Evolutionary conservation across 768 basidiomycete species (phyloP).

Genomic region (Hericium erinaceus): DNA sequence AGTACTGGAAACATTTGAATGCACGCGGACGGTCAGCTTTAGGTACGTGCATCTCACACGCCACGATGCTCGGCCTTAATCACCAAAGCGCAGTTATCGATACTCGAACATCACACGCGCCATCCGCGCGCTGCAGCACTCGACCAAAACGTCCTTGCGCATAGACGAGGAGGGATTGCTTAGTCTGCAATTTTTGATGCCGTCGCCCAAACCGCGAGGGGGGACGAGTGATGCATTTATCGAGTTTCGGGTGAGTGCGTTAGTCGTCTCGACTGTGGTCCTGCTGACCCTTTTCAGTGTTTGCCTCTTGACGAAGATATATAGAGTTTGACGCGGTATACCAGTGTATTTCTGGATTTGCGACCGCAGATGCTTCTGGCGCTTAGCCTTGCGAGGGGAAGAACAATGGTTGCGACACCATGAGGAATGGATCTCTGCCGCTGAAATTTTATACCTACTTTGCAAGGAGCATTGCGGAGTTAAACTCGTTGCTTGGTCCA

Average conservation of each 20-base stretch:
- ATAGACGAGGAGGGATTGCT: slow-evolving; percentile 78
- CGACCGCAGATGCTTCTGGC: too few species aligned
- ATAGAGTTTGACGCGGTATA: background rate
- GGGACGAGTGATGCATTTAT: slow-evolving; percentile 60
- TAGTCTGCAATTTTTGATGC: slow-evolving; percentile 87
- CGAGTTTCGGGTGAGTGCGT: slow-evolving; percentile 69
- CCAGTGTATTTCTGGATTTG: too few species aligned
- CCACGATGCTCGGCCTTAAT: background rate
- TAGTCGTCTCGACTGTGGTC: background rate
- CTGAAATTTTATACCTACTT: too few species aligned
- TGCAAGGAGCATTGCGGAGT: too few species aligned
- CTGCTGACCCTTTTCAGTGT: slow-evolving; percentile 11
- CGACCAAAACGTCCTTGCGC: slow-evolving; percentile 81
- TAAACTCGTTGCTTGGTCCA: too few species aligned
- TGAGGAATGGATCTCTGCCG: too few species aligned
- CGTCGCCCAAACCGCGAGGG: slow-evolving; percentile 29
- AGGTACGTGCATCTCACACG: slow-evolving; percentile 38
- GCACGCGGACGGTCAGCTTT: slow-evolving; percentile 53
- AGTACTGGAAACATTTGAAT: slow-evolving; percentile 87
- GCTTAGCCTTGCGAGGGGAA: too few species aligned
- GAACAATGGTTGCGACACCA: too few species aligned
- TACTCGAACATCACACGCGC: slow-evolving; percentile 69
- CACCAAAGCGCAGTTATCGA: slow-evolving; percentile 53
- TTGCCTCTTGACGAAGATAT: slow-evolving; percentile 17
- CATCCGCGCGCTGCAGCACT: slow-evolving; percentile 67